A percentile compares a stretch with the other conserved stretches of the same genome.
Evolutionary conservation across 441 rosid species (phyloP).

Genomic region (Euphorbia schlechtendalii): DNA sequence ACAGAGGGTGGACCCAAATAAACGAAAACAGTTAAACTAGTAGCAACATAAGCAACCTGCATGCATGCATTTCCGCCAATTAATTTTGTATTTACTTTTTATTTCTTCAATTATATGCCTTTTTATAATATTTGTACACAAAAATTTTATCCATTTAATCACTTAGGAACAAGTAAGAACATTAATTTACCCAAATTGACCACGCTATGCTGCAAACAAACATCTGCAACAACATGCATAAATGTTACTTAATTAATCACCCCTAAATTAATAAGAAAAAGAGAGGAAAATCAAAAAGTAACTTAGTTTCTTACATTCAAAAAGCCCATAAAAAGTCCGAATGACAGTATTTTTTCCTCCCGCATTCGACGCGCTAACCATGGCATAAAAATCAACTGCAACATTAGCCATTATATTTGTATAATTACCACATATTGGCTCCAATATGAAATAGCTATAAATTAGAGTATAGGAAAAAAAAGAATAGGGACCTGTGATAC

Average conservation of each 20-base stretch:
- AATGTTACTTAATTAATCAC: too few relatives aligned
- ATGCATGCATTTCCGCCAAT: too few relatives aligned
- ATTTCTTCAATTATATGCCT: too few relatives aligned
- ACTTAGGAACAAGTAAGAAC: too few relatives aligned
- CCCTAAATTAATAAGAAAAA: too few relatives aligned
- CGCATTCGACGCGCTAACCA: conserved; percentile 43
- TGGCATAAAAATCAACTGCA: conserved; percentile 74
- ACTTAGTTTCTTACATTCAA: conserved; percentile 35
- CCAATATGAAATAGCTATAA: too few relatives aligned
- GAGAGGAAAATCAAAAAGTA: too few relatives aligned
- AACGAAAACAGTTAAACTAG: conserved; percentile 28
- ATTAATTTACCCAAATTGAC: conserved; percentile 64
- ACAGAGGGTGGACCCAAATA: conserved; percentile 56
- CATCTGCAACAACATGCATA: conserved; percentile 47
- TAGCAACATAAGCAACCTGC: conserved; percentile 73
- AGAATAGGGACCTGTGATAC: conserved; percentile 75
- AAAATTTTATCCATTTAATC: too few relatives aligned
- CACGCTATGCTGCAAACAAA: conserved; percentile 62
- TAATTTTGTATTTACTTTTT: too few relatives aligned
- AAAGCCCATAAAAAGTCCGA: conserved; percentile 51
- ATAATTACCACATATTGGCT: too few relatives aligned
- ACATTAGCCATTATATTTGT: conserved; percentile 1
- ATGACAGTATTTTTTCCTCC: conserved; percentile 63
- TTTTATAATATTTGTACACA: too few relatives aligned
- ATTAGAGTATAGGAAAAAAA: too few relatives aligned